These are phyloP conservation scores for Zymoseptoria tritici DNA, from an alignment of 2,329 filamentous ascomycete genomes.

Conservation along the genomic window DNA sequence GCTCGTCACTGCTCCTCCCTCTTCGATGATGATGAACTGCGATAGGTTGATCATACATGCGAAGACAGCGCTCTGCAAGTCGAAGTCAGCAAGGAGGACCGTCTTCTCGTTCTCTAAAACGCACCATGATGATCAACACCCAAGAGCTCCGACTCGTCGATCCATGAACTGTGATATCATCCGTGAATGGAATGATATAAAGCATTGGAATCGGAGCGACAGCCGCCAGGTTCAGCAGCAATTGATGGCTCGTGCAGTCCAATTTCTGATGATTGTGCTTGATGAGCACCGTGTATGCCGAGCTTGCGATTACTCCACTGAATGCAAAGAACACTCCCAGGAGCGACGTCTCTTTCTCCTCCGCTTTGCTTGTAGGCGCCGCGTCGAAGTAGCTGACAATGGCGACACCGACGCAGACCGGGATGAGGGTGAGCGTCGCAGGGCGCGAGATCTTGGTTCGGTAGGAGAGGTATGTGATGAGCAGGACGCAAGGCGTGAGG, in stretches of 20 bases:
- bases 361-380: constrained; percentile 34
- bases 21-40: constrained; percentile 30
- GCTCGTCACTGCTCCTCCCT: constrained; percentile 27
- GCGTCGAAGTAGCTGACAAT: constrained; percentile 64
- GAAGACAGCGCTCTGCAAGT: constrained; percentile 51
- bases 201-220: constrained; percentile 55
- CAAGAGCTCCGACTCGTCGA: constrained; percentile 37
- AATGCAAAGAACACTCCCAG: constrained; percentile 60
- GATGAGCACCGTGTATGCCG: constrained; percentile 64
- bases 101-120: constrained; percentile 13
- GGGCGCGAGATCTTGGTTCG: constrained; percentile 47
- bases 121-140: constrained; percentile 50
- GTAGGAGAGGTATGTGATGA: constrained; percentile 59
- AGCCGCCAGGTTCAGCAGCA: constrained; percentile 61
- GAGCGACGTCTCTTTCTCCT: constrained; percentile 47
- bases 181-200: constrained; percentile 59
- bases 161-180: constrained; percentile 53
- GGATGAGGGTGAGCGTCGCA: constrained; percentile 49
- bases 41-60: constrained; percentile 55
- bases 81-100: constrained; percentile 1
- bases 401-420: constrained; percentile 57
- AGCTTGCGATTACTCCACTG: constrained; percentile 55
- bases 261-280: constrained; percentile 58
- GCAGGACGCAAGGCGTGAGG: constrained; percentile 57
- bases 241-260: constrained; percentile 60